Percentiles rank a stretch among this genome's conserved stretches.
phyloP scores from a whole-genome alignment of 2,329 filamentous ascomycete species.

The Colletotrichum trifolii region DNA sequence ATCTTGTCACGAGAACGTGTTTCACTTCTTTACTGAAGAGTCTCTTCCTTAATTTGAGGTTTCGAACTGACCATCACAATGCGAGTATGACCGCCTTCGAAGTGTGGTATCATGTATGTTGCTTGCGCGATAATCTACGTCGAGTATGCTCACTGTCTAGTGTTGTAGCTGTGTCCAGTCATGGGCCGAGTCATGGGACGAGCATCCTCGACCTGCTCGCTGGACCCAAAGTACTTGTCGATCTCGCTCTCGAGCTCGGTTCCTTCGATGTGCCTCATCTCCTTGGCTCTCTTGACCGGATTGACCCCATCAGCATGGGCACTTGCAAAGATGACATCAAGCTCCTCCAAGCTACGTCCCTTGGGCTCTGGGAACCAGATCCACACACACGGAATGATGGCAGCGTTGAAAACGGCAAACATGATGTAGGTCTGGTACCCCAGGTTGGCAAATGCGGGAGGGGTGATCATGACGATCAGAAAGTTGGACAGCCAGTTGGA shows the following conservation, averaged over 20 bases:
- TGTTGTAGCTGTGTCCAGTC: constrained; percentile 5
- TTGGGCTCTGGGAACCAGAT: constrained; percentile 66
- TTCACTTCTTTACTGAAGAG: too few relatives aligned
- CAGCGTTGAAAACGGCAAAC: constrained; percentile 64
- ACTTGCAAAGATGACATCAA: constrained; percentile 58
- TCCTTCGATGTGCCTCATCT: constrained; percentile 40
- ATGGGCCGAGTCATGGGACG: constrained; percentile 32
- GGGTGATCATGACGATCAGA: constrained; percentile 74
- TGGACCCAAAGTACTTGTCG: constrained; percentile 43
- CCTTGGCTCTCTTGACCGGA: constrained; percentile 42
- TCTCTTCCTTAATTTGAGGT: too few relatives aligned
- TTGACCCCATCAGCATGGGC: constrained; percentile 42
- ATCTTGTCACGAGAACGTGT: too few relatives aligned
- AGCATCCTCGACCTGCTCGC: constrained; percentile 36
- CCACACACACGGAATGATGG: constrained; percentile 63
- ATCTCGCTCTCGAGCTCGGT: constrained; percentile 42
- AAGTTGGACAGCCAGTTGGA: constrained; percentile 73
- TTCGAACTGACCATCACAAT: too few relatives aligned
- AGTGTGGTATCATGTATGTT: background rate
- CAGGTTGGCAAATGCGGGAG: constrained; percentile 65
- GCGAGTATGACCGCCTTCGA: too few relatives aligned
- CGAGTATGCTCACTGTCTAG: constrained; percentile 1
- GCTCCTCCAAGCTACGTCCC: constrained; percentile 69
- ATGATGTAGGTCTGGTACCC: constrained; percentile 66
- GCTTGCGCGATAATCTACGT: too few relatives aligned